Conservation (phyloP, 306 rosid species). For the Senna tora region DNA sequence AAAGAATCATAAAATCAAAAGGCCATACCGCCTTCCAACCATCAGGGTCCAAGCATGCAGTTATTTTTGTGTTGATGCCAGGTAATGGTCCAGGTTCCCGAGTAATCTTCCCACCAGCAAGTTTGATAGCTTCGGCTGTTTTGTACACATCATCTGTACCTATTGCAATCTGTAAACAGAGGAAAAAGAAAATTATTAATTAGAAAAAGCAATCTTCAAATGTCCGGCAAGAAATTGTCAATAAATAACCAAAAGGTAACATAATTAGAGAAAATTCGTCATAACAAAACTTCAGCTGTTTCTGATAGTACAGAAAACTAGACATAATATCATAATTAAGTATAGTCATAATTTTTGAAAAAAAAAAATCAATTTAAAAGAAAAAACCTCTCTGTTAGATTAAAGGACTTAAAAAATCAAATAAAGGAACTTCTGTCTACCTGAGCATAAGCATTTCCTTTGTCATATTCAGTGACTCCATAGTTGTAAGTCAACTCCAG, state of each 20-base stretch:
- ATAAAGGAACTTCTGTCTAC: slow-evolving; percentile 41
- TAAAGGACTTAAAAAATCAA: slow-evolving; percentile 28
- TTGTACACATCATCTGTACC: slow-evolving; percentile 95
- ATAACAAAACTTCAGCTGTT: slow-evolving; percentile 12
- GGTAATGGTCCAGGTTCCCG: slow-evolving; percentile 99
- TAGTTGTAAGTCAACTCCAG: slow-evolving; percentile 95
- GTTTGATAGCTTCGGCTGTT: slow-evolving; percentile 92
- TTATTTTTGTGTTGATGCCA: slow-evolving; percentile 91
- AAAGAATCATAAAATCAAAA: slow-evolving; percentile 33
- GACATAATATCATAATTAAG: slow-evolving; percentile 25
- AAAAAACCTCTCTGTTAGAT: slow-evolving; percentile 30
- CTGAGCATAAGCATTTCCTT: slow-evolving; percentile 97
- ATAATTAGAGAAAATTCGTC: neutral
- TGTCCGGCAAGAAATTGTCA: neutral
- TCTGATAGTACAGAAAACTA: slow-evolving; percentile 13
- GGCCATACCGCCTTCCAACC: slow-evolving; percentile 94
- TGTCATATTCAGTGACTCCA: slow-evolving; percentile 88
- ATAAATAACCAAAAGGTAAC: slow-evolving; percentile 23
- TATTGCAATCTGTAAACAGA: slow-evolving; percentile 70
- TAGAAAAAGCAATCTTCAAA: slow-evolving; percentile 35
- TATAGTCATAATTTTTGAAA: neutral
- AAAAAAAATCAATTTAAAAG: neutral
- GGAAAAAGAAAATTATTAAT: slow-evolving; percentile 14
- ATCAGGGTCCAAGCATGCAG: slow-evolving; percentile 97
- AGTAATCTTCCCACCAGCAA: slow-evolving; percentile 79